Evolutionary conservation across 2,329 filamentous ascomycete species (phyloP), one percentile per base, ranked within the genome.

Genomic region (Cercospora sesami): DNA sequence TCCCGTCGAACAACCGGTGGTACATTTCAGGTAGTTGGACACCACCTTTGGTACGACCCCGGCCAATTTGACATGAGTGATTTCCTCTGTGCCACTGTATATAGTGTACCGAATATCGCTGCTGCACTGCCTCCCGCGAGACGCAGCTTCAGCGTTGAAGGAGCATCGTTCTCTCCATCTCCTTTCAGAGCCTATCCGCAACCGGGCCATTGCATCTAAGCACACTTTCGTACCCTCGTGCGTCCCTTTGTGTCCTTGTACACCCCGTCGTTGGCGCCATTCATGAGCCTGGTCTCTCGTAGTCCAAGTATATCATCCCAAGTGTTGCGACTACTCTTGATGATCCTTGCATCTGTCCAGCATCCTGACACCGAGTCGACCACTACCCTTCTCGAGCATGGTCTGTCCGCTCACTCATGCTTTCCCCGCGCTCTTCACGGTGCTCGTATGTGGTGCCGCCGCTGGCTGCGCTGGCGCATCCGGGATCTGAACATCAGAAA

Each of bases 401-500:
- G 12, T 61, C 12, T 33, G 36, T 31, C 31, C 5, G 30, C 45
- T 45, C 59, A 16, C 30, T 58, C 42, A 65, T 60, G 67, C 48
- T 55, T 67, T 73, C 23, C 74, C 73, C 10, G 73, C 74, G 39
- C 73, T 75, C 64, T 69, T 73, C 18, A 69, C 72, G 14, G 66
- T 69, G 21, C 63, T 72, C 10, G 65, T 68, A 59, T 75, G 66
- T 5, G 75, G 74, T 28, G 75, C 72, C 36, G 68, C 61, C 14
- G 72, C 76, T n/a, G 83, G 79, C 68, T 85, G 81, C 60, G 81
- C 79, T 59, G 92, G 90, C 63, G 86, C 84, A 78, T 92, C 91
- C 30, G 95, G 95, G 42, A 98, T 90, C 78, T 93, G 90, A 75
- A 98, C 94, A 78, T 99, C 95, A 67, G 94, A 92, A 82, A 99